Evolutionary conservation across 1,139 yeast genomes (phyloP).

Genomic region (Lodderomyces theae): DNA sequence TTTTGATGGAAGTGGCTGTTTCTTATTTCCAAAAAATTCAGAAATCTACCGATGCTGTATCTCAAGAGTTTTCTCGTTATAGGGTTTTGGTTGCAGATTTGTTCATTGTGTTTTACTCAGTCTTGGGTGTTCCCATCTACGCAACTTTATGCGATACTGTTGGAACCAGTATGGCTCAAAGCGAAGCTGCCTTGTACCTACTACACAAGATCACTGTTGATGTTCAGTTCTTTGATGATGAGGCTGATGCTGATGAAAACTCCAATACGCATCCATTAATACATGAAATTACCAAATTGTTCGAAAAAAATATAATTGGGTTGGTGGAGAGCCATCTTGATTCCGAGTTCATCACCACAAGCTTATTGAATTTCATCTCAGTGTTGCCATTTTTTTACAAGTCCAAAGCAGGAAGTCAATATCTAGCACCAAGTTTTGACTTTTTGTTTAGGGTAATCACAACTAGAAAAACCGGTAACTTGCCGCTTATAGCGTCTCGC

Average conservation of each 20-base stretch:
- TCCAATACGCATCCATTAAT: constrained; percentile 19
- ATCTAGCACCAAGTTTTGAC: constrained; percentile 49
- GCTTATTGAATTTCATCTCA: constrained; percentile 32
- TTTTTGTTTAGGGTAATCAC: constrained; percentile 39
- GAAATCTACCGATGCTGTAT: constrained; percentile 17
- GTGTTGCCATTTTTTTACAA: constrained; percentile 55
- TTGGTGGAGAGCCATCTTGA: constrained; percentile 16
- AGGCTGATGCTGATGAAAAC: constrained; percentile 19
- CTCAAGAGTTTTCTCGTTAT: constrained; percentile 58
- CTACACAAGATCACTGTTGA: constrained; percentile 54
- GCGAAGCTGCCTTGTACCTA: constrained; percentile 71
- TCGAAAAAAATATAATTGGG: constrained; percentile 25
- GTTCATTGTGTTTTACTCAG: constrained; percentile 64
- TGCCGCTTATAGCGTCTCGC: constrained; percentile 49
- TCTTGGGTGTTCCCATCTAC: constrained; percentile 57
- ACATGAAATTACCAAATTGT: constrained; percentile 27
- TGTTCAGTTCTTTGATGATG: constrained; percentile 45
- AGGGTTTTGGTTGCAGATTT: constrained; percentile 75
- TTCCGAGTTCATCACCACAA: constrained; percentile 7
- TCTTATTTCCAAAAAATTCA: constrained; percentile 65
- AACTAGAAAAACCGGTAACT: constrained; percentile 14
- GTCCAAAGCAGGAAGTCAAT: constrained; percentile 31
- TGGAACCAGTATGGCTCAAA: constrained; percentile 26
- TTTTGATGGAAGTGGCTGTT: constrained; percentile 47
- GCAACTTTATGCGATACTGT: constrained; percentile 48